These are phyloP conservation scores for Blumeriella jaapii DNA, from an alignment of 2,329 filamentous ascomycete species.

Conservation along the genomic window DNA sequence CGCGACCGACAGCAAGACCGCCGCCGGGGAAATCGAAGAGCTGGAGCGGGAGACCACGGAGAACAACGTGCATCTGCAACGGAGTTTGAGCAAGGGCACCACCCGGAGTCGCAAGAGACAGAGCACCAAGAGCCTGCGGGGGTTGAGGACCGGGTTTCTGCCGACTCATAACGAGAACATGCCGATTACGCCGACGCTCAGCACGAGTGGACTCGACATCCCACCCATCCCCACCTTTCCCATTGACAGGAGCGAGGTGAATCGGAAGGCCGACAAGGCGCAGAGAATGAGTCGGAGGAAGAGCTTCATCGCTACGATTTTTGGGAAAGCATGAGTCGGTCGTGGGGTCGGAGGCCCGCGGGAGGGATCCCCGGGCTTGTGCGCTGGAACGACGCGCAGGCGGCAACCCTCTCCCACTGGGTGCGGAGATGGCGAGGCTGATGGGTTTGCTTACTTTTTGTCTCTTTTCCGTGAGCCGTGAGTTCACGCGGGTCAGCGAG, in stretches of 20 bases:
- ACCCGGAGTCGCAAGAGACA: conserved; percentile 27
- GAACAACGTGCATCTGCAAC: conserved; percentile 9
- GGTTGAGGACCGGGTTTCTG: conserved; percentile 16
- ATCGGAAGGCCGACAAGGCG: conserved; percentile 19
- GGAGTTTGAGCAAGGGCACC: conserved; percentile 13
- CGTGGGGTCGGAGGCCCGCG: too few relatives aligned
- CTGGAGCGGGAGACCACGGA: conserved; percentile 17
- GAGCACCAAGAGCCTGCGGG: conserved; percentile 29
- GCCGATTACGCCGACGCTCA: conserved; percentile 5
- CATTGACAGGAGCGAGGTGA: conserved; percentile 13
- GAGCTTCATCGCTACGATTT: conserved; percentile 37
- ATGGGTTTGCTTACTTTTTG: too few relatives aligned
- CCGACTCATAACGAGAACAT: conserved; percentile 20
- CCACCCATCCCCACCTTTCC: conserved; percentile 21
- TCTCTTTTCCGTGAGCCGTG: too few relatives aligned
- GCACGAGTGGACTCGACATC: not conserved
- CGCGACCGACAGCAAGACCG: conserved; percentile 59
- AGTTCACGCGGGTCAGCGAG: not conserved
- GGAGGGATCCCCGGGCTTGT: too few relatives aligned
- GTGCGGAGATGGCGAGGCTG: too few relatives aligned
- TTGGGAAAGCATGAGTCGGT: too few relatives aligned
- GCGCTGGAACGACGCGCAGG: too few relatives aligned
- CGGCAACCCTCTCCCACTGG: too few relatives aligned
- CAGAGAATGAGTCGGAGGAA: conserved; percentile 31
- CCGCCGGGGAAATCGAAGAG: conserved; percentile 55